These are phyloP conservation scores for Mycosarcoma maydis DNA, from an alignment of 1,284 basidiomycete genomes.

Conservation along the genomic window DNA sequence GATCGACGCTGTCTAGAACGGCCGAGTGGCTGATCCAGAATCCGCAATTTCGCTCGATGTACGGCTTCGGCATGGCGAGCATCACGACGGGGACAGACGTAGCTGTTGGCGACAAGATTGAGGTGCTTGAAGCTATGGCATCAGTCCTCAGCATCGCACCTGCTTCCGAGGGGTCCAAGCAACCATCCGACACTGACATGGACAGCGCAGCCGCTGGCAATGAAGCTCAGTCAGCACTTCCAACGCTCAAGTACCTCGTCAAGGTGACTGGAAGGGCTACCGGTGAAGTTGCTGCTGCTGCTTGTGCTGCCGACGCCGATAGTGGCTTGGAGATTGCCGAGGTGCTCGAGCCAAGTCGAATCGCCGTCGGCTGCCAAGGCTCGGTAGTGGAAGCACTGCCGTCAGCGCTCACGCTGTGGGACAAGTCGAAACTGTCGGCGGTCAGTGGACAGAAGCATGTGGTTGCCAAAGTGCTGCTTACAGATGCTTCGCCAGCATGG, in stretches of 20 bases:
- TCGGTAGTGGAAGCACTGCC: constrained; percentile 44
- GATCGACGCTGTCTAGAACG: constrained; percentile 26
- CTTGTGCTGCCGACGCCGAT: background rate
- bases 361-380: constrained; percentile 54
- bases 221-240: background rate
- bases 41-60: constrained; percentile 38
- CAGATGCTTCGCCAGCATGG: constrained; percentile 36
- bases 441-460: constrained; percentile 53
- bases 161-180: background rate
- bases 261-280: too few relatives aligned
- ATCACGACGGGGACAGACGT: background rate
- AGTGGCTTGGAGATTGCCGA: constrained; percentile 6
- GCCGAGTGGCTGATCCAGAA: constrained; percentile 35
- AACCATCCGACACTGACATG: background rate
- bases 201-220: background rate
- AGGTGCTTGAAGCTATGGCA: constrained; percentile 33
- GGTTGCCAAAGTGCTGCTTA: constrained; percentile 48
- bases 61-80: background rate
- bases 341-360: constrained; percentile 46
- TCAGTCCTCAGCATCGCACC: constrained; percentile 17
- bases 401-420: constrained; percentile 56
- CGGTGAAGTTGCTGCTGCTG: background rate
- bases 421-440: constrained; percentile 56
- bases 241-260: constrained; percentile 16
- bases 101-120: constrained; percentile 28